Base-by-base conservation (phyloP, 129 eudicot species). In the Flaveria trinervia region DNA sequence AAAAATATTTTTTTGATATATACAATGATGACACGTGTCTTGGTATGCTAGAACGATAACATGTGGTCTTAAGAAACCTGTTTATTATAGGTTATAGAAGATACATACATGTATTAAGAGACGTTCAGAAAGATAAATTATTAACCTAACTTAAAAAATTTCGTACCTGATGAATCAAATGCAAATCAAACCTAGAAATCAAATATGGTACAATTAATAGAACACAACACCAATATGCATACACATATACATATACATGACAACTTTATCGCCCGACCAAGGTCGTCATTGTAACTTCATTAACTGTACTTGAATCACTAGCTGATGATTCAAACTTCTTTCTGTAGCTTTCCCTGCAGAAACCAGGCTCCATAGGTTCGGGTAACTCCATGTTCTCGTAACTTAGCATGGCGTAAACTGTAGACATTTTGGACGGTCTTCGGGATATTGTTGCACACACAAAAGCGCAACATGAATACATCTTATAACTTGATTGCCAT, bases 381-480 rank as follows among this genome's bases (percentile, higher is more conserved):
- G 90, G 88, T 64, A 83, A 70, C 16, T 65, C 69, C 62, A 71
- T 60, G 39, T 62, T 70, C n/a, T 83, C 86, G 7, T 80, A 75
- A 10, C 77, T 60, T 57, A 86, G 46, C 88, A 86, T 86, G 18
- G 73, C 39, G 10, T 83, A 48, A 9, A 80, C 89, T 0, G 74
- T 43, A 2, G 85, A 77, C 87, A 88, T 85, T n/a, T 70, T n/a
- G 89, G 92, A 26, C 92, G 48, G 7, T 82, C 82, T 70, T 77
- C 87, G 0, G 92, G 79, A 20, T 59, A 68, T 23, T 83, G 77
- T 55, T 88, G 92, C 44, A 85, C 92, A 50, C 92, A 88, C 41
- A 85, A 77, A 9, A 87, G 86, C n/a, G 85, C 85, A 52, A 87
- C 79, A 30, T 84, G 87, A 23, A 87, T 74, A 64, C 89, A 85